Evolutionary conservation across 2,329 filamentous ascomycete species (phyloP), one percentile per base, ranked within the genome.

Genomic region (Venturia nashicola): DNA sequence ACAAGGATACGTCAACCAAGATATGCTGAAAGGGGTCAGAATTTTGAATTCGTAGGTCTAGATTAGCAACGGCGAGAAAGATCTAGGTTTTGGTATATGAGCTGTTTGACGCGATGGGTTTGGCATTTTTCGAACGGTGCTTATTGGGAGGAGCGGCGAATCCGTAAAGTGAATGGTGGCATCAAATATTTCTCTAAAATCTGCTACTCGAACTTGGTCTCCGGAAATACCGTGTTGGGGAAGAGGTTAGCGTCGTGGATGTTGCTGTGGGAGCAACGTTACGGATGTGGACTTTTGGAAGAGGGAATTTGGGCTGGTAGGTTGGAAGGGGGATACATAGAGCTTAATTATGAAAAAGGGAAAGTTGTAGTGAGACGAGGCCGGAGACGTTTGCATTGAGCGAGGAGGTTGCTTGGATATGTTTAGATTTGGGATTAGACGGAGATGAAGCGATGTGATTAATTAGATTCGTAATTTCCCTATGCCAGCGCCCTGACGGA

Each of bases 401-500:
- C 6, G 34, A 59, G 16, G 42, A 59, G 23, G 57, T 59, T 40
- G 57, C 16, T 23, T 42, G 20, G 5, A 39, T 39, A 5, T 7
- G 11, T 27, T 2, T 27, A 27, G 27, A 27, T 27, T 27, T 27
- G 27, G 27, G 27, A 27, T 4, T 27, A 4, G 27, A 27, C 27
- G 27, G 27, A 27, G 4, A 27, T 27, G 27, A 2, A 27, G 27
- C 27, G 4, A 39, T 14, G 20, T 39, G 36, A 39, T 8, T 39
- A 2, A 9, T 54, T 34, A 54, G 1, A 64, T 32, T 60, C 64
- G 65, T 46, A 79, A 72, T 54, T 77, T 78, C 0, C 80, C 80
- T 40, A 82, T 67, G 20, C 80, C 80, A 43, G 74, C 77, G 4
- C 79, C 79, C 4, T 72, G 71, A 68, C 75, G 77, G 3, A 80